Conservation (phyloP, 2,329 filamentous ascomycete species). For the Sphaerulina musiva region DNA sequence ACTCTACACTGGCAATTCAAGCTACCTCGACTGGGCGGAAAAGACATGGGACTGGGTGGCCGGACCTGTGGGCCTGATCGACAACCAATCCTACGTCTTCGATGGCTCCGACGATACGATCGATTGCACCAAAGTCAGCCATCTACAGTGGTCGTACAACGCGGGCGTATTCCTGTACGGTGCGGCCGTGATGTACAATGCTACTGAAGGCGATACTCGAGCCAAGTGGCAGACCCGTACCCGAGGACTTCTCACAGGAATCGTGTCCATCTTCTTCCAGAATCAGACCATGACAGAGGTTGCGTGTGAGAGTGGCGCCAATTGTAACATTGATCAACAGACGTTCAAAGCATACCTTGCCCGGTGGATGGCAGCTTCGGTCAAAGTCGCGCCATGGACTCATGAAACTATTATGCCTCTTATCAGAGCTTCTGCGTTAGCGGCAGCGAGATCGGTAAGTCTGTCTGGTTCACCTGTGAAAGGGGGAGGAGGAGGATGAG, state of each 20-base stretch:
- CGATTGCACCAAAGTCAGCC: constrained; percentile 41
- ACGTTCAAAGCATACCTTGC: constrained; percentile 45
- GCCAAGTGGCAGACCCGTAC: constrained; percentile 23
- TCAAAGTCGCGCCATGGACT: constrained; percentile 54
- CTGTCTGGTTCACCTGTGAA: no score
- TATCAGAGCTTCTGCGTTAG: constrained; percentile 48
- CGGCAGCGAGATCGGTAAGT: constrained; percentile 43
- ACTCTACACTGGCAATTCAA: constrained; percentile 39
- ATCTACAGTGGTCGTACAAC: constrained; percentile 45
- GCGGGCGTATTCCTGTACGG: constrained; percentile 42
- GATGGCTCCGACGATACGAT: constrained; percentile 41
- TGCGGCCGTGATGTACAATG: constrained; percentile 44
- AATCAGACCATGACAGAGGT: constrained; percentile 42
- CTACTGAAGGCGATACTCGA: constrained; percentile 24
- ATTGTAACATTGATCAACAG: constrained; percentile 43
- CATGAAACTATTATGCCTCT: constrained; percentile 46
- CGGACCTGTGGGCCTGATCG: constrained; percentile 50
- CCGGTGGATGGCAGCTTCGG: constrained; percentile 49
- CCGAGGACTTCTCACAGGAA: constrained; percentile 22
- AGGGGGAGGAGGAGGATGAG: no score
- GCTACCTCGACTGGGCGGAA: constrained; percentile 58
- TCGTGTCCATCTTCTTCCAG: constrained; percentile 38
- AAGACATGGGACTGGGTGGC: constrained; percentile 33
- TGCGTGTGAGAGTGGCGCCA: constrained; percentile 37
- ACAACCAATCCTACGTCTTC: constrained; percentile 37